phyloP scores from a whole-genome alignment of 2,329 filamentous ascomycete genomes.

The Pestalotiopsis sp. region DNA sequence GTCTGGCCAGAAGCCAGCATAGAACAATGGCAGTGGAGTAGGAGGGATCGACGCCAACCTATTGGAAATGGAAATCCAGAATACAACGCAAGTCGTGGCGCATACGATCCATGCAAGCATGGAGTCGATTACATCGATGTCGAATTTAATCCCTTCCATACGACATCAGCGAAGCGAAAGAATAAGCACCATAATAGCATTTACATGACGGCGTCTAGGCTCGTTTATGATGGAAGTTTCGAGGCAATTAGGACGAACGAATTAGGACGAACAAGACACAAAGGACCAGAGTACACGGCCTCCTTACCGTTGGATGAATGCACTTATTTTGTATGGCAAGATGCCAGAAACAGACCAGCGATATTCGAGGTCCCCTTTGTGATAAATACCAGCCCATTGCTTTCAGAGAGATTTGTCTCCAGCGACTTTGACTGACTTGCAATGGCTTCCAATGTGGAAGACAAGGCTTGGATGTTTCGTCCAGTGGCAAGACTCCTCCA shows the following conservation, averaged over 20 bases:
- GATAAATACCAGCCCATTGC: no score
- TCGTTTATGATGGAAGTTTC: neutral
- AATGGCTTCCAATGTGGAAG: neutral
- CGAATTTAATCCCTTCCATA: neutral
- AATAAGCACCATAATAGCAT: neutral
- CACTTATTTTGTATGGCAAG: neutral
- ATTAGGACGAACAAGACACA: neutral
- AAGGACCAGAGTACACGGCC: neutral
- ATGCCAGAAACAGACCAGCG: neutral
- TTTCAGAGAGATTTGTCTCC: neutral
- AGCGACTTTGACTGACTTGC: neutral
- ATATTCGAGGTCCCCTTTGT: neutral
- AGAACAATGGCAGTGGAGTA: neutral
- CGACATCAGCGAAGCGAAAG: neutral
- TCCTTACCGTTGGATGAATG: neutral
- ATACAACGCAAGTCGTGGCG: neutral
- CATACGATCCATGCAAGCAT: neutral
- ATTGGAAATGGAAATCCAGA: neutral
- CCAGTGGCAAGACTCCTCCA: no score
- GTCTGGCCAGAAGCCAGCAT: conserved; percentile 19
- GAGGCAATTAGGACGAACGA: neutral
- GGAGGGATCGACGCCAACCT: no score
- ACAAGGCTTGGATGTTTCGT: no score
- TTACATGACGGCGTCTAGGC: neutral
- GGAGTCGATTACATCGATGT: neutral